These are phyloP conservation scores for Chondrostereum purpureum DNA, from an alignment of 1,284 basidiomycete species.

Conservation along the genomic window DNA sequence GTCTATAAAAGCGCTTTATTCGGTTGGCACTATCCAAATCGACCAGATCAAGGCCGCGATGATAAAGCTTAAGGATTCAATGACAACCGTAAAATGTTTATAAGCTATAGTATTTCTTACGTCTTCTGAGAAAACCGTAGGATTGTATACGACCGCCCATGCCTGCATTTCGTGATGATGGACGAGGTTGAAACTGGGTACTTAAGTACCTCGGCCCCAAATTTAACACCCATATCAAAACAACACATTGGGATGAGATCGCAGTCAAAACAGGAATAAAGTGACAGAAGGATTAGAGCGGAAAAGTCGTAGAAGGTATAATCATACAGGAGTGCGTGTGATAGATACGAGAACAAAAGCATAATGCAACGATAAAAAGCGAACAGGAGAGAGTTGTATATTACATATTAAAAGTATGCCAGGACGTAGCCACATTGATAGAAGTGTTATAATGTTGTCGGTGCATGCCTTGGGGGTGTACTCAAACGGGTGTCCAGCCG, in stretches of 20 bases:
- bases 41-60: conserved; percentile 45
- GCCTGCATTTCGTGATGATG: conserved; percentile 54
- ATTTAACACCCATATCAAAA: no score
- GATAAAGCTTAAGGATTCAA: conserved; percentile 45
- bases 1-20: conserved; percentile 58
- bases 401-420: not conserved
- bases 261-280: no score
- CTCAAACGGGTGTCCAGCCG: conserved; percentile 69
- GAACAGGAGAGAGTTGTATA: not conserved
- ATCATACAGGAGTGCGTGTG: not conserved
- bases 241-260: no score
- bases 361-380: not conserved
- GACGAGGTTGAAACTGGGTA: no score
- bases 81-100: not conserved
- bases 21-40: conserved; percentile 47
- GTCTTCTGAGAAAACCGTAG: conserved; percentile 42
- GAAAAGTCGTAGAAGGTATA: not conserved
- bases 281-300: no score
- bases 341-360: not conserved
- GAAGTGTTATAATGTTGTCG: no score
- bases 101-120: conserved; percentile 30
- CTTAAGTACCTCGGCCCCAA: no score
- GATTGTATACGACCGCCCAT: conserved; percentile 47
- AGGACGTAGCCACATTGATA: not conserved
- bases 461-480: conserved; percentile 49